These are phyloP conservation scores for Dioscorea dumetorum DNA, from an alignment of 106 monocot genomes.

Conservation along the genomic window DNA sequence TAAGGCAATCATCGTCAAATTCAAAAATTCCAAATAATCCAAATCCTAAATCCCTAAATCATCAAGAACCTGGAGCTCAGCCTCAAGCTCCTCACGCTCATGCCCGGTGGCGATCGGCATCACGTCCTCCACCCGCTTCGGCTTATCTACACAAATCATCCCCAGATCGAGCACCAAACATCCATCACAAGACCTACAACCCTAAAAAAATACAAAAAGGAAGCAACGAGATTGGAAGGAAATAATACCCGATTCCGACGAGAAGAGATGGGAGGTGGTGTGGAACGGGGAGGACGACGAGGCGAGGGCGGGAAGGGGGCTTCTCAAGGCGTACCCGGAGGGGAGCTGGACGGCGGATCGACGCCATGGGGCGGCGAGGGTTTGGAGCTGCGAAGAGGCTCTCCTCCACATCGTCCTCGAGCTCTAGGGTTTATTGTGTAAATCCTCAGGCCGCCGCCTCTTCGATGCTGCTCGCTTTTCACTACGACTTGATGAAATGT, in stretches of 20 bases:
- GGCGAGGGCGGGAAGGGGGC: neutral
- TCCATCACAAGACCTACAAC: neutral
- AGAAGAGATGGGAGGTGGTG: neutral
- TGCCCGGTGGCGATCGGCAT: conserved; percentile 90
- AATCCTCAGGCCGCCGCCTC: conserved; percentile 1
- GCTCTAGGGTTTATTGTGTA: conserved; percentile 10
- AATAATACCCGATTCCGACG: neutral
- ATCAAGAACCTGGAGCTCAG: conserved; percentile 71
- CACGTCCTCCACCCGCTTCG: conserved; percentile 78
- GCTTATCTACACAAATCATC: conserved; percentile 13
- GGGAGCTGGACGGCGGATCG: neutral
- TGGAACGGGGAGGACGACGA: conserved; percentile 8
- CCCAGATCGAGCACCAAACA: neutral
- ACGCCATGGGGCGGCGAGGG: neutral
- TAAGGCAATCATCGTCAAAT: neutral
- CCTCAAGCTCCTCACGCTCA: conserved; percentile 84
- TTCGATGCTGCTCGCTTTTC: too few species aligned
- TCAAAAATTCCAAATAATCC: neutral
- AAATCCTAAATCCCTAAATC: neutral
- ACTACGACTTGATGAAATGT: too few species aligned
- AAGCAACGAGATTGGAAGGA: neutral
- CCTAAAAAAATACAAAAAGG: neutral
- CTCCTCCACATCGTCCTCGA: conserved; percentile 24
- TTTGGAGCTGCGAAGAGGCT: conserved; percentile 21
- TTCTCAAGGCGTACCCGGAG: conserved; percentile 4